Base-by-base conservation (phyloP, 1,139 yeast species). In the Lodderomyces parapsilosis region DNA sequence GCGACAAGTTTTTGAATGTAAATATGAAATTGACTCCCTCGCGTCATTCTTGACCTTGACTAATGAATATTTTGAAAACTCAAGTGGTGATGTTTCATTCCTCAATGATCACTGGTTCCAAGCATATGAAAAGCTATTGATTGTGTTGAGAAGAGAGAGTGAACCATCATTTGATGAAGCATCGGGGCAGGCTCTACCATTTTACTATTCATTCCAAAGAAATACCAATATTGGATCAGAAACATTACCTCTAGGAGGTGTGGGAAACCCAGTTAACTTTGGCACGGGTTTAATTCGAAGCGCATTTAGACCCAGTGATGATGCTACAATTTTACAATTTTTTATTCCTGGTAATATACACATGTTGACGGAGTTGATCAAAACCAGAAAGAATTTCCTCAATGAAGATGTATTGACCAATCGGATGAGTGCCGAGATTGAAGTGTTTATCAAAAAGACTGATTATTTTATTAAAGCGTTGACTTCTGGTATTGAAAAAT, bases 291-390 rank as follows among this genome's bases (percentile, higher is more conserved):
- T 89, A 47, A 69, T 89, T 7, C 69, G 96, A 43, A 85, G 94
- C n/a, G 94, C 96, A 0, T 89, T 89, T 59, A 67, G 96, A 53
- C 96, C 96, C 4, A 84, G 94, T 25, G 96, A 89, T 59, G 96
- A 89, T 62, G 90, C 96, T 1, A 82, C 93, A 31, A 80, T 84
- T 18, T 78, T 78, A 43, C 96, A 88, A 60, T 82, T 83, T 49
- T 86, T 88, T 57, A 76, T 90, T 34, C 96, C 96, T 0, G 96
- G 91, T 1, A 89, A 89, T 57, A 89, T 91, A 2, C 91, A 86
- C 52, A 68, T 86, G 69, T 62, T 83, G 27, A 80, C 81, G 0
- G 95, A 88, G 57, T 66, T 86, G 39, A 62, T 59, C 40, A 60
- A 62, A n/a, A 51, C 58, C n/a, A 50, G 63, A 17, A 38, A 50